Conservation (phyloP, 108 stramenopile species). For the Skeletonema costatum region DNA sequence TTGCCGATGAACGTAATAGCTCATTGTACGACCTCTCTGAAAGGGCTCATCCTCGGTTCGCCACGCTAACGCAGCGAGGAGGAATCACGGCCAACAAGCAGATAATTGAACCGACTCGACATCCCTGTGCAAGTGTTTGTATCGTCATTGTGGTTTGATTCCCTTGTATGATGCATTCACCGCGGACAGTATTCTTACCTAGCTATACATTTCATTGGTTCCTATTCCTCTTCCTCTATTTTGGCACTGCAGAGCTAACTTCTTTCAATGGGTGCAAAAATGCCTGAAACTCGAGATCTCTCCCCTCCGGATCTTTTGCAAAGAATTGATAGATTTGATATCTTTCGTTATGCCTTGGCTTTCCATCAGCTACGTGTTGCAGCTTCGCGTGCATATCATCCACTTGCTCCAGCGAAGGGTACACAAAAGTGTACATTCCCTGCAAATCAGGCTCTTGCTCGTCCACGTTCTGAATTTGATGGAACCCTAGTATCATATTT, state of each 20-base stretch:
- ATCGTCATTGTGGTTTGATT: constrained; percentile 10
- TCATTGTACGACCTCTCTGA: constrained; percentile 12
- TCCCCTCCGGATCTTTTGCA: constrained; percentile 50
- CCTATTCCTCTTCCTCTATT: neutral
- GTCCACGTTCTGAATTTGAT: constrained; percentile 25
- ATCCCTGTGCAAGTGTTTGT: constrained; percentile 21
- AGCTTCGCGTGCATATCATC: constrained; percentile 39
- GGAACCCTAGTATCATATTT: constrained; percentile 45
- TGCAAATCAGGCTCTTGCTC: constrained; percentile 27
- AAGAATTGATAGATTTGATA: constrained; percentile 51
- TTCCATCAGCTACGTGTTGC: constrained; percentile 35
- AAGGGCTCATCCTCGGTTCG: constrained; percentile 14
- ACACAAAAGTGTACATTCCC: constrained; percentile 54
- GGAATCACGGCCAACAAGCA: constrained; percentile 28
- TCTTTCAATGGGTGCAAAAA: constrained; percentile 35
- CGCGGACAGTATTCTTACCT: constrained; percentile 3
- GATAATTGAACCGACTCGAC: constrained; percentile 9
- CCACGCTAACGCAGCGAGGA: constrained; percentile 24
- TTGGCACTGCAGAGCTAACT: constrained; percentile 9
- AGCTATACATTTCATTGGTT: neutral
- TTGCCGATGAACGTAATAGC: too few relatives aligned
- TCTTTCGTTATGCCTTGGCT: constrained; percentile 31
- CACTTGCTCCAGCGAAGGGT: constrained; percentile 36
- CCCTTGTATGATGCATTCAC: neutral
- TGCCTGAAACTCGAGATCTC: constrained; percentile 46